Conservation (phyloP, 179 eudicot genomes). For the Spinacia oleracea region DNA sequence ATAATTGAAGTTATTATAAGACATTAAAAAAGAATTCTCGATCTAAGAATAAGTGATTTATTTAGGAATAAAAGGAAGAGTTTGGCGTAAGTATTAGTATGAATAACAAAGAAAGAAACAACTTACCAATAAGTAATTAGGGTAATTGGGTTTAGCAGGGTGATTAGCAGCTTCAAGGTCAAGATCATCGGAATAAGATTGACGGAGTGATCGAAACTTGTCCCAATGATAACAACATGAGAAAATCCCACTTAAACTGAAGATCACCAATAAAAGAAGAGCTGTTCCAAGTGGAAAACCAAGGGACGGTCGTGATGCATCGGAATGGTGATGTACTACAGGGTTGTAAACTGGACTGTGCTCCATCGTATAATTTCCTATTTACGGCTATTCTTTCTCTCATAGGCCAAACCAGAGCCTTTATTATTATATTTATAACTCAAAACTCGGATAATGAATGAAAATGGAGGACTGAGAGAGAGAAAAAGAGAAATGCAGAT, state of each 20-base stretch:
- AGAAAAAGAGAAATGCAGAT: neutral
- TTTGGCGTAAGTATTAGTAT: no score
- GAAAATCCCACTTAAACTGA: constrained; percentile 80
- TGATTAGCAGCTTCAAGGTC: constrained; percentile 49
- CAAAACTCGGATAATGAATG: neutral
- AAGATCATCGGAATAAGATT: constrained; percentile 31
- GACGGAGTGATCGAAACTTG: constrained; percentile 64
- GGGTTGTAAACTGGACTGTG: constrained; percentile 35
- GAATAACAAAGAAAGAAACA: neutral
- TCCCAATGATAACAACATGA: constrained; percentile 97
- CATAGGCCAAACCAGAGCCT: constrained; percentile 19
- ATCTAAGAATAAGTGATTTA: no score
- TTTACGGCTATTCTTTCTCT: constrained; percentile 31
- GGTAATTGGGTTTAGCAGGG: constrained; percentile 32
- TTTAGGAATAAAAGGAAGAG: no score
- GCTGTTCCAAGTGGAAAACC: constrained; percentile 90
- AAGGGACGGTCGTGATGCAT: constrained; percentile 66
- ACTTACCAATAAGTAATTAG: constrained; percentile 38
- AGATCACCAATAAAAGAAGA: constrained; percentile 59
- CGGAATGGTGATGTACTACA: constrained; percentile 25
- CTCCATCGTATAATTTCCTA: neutral
- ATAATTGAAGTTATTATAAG: neutral
- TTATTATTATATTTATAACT: neutral
- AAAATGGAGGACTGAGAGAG: neutral
- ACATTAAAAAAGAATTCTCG: neutral